Conservation (phyloP, 1,284 basidiomycete species). For the Entoloma clypeatum region DNA sequence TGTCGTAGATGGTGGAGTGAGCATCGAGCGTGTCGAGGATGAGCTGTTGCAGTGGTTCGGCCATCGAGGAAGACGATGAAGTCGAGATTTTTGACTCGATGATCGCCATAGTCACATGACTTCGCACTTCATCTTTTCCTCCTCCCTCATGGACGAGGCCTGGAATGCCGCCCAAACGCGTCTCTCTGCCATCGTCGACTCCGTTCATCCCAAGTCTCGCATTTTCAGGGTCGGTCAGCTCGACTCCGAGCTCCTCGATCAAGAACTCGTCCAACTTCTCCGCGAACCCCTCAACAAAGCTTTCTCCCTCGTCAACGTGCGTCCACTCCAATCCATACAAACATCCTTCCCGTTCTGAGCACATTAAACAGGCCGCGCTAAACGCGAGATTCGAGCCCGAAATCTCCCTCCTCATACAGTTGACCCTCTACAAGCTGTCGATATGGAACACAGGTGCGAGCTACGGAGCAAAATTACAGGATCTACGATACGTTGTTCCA, state of each 20-base stretch:
- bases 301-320: constrained; percentile 66
- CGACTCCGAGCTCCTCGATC: constrained; percentile 90
- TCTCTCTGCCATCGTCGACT: constrained; percentile 44
- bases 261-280: constrained; percentile 81
- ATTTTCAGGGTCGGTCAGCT: constrained; percentile 86
- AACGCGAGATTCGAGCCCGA: constrained; percentile 78
- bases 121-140: not conserved
- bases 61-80: constrained; percentile 39
- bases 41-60: constrained; percentile 76
- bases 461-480: constrained; percentile 91
- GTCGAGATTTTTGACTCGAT: constrained; percentile 14
- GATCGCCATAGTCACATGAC: constrained; percentile 1
- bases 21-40: constrained; percentile 71
- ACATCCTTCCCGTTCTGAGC: constrained; percentile 13
- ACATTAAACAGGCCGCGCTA: constrained; percentile 47
- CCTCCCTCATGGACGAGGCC: constrained; percentile 49
- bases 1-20: constrained; percentile 64
- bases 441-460: constrained; percentile 80
- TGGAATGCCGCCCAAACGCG: constrained; percentile 59
- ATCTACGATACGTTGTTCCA: constrained; percentile 58
- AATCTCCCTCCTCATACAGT: constrained; percentile 70
- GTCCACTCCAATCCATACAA: constrained; percentile 24
- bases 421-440: constrained; percentile 81
- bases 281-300: constrained; percentile 81
- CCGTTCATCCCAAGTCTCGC: constrained; percentile 39